These are phyloP conservation scores for Lichtheimia ramosa DNA, from an alignment of 371 early-diverging fungal genomes.

Conservation along the genomic window DNA sequence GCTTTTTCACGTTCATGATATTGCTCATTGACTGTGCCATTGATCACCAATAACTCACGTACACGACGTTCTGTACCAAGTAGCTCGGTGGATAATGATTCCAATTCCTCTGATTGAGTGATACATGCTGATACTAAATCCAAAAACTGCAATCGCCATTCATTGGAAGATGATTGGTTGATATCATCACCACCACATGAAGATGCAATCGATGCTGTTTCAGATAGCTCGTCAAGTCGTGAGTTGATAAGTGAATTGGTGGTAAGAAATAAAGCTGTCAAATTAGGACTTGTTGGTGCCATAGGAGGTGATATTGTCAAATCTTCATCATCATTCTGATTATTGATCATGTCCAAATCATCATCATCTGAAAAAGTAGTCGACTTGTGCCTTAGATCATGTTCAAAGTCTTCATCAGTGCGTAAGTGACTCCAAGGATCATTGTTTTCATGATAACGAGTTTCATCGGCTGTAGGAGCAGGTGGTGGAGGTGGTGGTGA, in stretches of 20 bases:
- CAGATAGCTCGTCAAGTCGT: conserved; percentile 36
- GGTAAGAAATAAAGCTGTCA: conserved; percentile 30
- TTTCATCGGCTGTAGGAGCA: conserved; percentile 9
- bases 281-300: conserved; percentile 22
- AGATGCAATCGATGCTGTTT: conserved; percentile 26
- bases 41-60: conserved; percentile 20
- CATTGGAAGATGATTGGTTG: conserved; percentile 13
- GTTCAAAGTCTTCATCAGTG: conserved; percentile 16
- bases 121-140: conserved; percentile 24
- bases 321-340: conserved; percentile 1
- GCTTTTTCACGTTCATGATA: conserved; percentile 20
- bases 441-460: conserved; percentile 1
- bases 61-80: conserved; percentile 25
- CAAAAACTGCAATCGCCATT: conserved; percentile 30
- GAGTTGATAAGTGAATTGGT: conserved; percentile 41
- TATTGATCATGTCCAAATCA: not conserved
- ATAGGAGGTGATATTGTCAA: not conserved
- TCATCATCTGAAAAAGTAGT: not conserved
- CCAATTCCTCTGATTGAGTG: conserved; percentile 28
- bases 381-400: conserved; percentile 2
- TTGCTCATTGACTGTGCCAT: conserved; percentile 17
- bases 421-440: conserved; percentile 18
- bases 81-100: conserved; percentile 25
- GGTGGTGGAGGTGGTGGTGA: conserved; percentile 22
- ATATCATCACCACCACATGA: conserved; percentile 12